Evolutionary conservation across 2,329 filamentous ascomycete genomes (phyloP).

Genomic region (Hymenoscyphus repandus): DNA sequence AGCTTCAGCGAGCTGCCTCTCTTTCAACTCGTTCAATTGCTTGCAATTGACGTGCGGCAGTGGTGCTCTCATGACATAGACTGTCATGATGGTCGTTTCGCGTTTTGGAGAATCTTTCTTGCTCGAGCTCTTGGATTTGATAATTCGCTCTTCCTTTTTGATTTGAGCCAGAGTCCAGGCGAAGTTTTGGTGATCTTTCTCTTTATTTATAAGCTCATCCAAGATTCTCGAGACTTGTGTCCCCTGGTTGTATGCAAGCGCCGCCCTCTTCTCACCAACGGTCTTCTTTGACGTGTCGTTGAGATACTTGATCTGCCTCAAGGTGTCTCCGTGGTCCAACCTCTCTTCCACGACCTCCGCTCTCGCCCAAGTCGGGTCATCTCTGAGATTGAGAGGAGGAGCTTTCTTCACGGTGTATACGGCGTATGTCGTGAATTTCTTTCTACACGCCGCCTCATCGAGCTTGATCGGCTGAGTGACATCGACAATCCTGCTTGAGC

Average conservation of each 20-base stretch:
- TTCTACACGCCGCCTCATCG: conserved; percentile 21
- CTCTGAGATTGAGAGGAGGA: conserved; percentile 13
- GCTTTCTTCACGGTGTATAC: conserved; percentile 25
- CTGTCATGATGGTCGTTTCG: conserved; percentile 25
- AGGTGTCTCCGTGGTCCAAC: conserved; percentile 25
- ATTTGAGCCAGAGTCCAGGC: conserved; percentile 29
- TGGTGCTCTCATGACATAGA: conserved; percentile 25
- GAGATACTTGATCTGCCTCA: conserved; percentile 25
- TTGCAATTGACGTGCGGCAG: not conserved
- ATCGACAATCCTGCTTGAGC: conserved; percentile 21
- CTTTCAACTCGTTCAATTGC: conserved; percentile 16
- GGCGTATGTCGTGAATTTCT: conserved; percentile 24
- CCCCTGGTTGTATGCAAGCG: conserved; percentile 23
- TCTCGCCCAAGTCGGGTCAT: conserved; percentile 27
- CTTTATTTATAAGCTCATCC: conserved; percentile 22
- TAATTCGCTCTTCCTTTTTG: conserved; percentile 13
- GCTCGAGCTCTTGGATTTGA: conserved; percentile 7
- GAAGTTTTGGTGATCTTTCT: conserved; percentile 23
- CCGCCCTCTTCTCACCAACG: conserved; percentile 26
- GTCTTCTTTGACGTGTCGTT: conserved; percentile 17
- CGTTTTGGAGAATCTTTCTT: conserved; percentile 14
- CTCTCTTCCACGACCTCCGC: conserved; percentile 22
- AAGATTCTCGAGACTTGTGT: conserved; percentile 26
- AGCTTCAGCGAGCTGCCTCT: conserved; percentile 15
- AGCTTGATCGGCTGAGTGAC: conserved; percentile 15